Base-by-base conservation (phyloP, 2,329 filamentous ascomycete genomes). In the Colletotrichum karsti region DNA sequence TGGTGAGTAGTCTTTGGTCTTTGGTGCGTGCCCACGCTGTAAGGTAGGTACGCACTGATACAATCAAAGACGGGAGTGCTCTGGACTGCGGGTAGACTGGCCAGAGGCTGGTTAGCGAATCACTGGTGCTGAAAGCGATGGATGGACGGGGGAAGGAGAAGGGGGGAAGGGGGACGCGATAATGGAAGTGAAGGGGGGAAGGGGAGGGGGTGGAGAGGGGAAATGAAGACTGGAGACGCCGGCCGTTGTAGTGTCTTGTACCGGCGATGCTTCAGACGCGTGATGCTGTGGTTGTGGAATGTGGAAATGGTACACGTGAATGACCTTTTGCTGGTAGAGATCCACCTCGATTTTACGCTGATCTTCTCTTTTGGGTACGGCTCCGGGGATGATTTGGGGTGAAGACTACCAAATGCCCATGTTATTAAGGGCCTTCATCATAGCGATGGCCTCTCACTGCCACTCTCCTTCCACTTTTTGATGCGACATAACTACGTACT, bases 141-240 rank as follows among this genome's bases (percentile, higher is more conserved):
- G 22, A 28, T 26, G 41, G 28, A 53, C 20, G 20, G 46, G 22
- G 46, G 22, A 54, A 50, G 46, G 22, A 37, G 48, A 48, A 54
- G 39, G 12, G 26, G 24, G 30, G 22, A 46, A n/a, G 30, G 30
- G 41, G 44, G 26, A 33, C 20, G 15, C 24, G 26, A 48, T 48
- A 48, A 15, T 28, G 55, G 35, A 46, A 54, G 39, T 26, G 42
- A 51, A 62, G 41, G 33, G 37, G 30, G 33, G 9, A 48, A 9
- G 51, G 18, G 50, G 35, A 48, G 51, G 59, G 59, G 63, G 64
- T 63, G 59, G 62, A 55, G 64, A 67, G 64, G 59, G 64, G 64
- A 67, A 67, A 67, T 67, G 64, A 67, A 22, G 51, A 53, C 44
- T 64, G 53, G 64, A 64, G 59, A 67, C 60, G 42, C 51, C 42